Percentiles rank a stretch among this genome's conserved stretches.
phyloP scores from a whole-genome alignment of 768 basidiomycete species.

The Leccinellum albellum region DNA sequence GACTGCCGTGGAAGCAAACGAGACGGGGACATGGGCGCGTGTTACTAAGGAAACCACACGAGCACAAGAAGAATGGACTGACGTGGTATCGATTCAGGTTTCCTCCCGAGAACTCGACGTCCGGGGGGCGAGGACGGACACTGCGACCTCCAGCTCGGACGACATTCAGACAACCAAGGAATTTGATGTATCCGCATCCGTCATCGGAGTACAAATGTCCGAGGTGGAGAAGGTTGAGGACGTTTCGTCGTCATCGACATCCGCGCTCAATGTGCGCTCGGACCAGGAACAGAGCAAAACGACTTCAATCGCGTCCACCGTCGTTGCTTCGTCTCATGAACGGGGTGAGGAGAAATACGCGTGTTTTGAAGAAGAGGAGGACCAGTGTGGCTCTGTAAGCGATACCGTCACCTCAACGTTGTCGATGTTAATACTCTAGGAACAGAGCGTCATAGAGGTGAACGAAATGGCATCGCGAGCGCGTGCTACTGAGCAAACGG shows the following conservation, averaged over 20 bases:
- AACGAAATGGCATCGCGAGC: not conserved
- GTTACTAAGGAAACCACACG: not conserved
- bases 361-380: not conserved
- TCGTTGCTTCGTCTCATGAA: not conserved
- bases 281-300: not conserved
- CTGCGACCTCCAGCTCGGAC: not conserved
- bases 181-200: not conserved
- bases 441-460: not conserved
- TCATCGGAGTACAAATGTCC: not conserved
- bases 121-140: not conserved
- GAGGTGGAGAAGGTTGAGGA: not conserved
- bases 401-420: not conserved
- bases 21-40: not conserved
- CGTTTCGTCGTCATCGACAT: not conserved
- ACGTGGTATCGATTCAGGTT: not conserved
- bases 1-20: not conserved
- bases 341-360: not conserved
- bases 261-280: not conserved
- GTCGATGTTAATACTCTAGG: not conserved
- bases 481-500: not conserved
- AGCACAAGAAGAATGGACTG: not conserved
- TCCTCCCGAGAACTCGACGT: not conserved
- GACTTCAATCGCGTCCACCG: not conserved
- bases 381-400: not conserved
- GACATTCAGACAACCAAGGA: not conserved